Evolutionary conservation across 2,329 filamentous ascomycete species (phyloP).

Genomic region (Metarhizium album): DNA sequence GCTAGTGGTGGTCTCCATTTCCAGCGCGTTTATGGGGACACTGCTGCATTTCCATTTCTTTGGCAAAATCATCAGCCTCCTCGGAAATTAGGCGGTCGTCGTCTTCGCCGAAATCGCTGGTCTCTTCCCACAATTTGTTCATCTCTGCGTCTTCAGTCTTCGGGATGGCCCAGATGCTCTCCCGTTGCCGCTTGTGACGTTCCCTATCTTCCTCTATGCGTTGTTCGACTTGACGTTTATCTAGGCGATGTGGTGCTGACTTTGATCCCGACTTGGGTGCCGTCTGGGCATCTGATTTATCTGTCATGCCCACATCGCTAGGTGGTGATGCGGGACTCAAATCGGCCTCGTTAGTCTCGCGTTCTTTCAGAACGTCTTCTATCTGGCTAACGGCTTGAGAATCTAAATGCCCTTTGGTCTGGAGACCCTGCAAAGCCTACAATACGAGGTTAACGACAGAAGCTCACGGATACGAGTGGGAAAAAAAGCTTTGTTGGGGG

Average conservation of each 20-base stretch:
- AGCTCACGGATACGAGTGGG: not conserved
- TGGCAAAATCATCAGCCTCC: constrained; percentile 45
- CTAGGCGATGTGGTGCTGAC: constrained; percentile 36
- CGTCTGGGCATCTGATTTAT: constrained; percentile 30
- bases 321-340: constrained; percentile 40
- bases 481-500: not conserved
- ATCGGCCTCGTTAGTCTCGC: constrained; percentile 55
- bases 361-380: constrained; percentile 70
- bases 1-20: constrained; percentile 20
- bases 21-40: constrained; percentile 27
- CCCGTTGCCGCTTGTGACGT: constrained; percentile 79
- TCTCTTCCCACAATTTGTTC: constrained; percentile 75
- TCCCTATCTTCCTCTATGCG: constrained; percentile 95
- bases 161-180: constrained; percentile 86
- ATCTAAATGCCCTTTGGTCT: constrained; percentile 62
- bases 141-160: constrained; percentile 55
- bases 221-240: constrained; percentile 88
- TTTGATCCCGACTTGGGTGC: constrained; percentile 25
- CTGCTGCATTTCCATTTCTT: constrained; percentile 28
- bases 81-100: constrained; percentile 69
- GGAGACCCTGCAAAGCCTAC: constrained; percentile 58
- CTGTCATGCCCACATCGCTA: constrained; percentile 28
- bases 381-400: constrained; percentile 66
- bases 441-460: not conserved
- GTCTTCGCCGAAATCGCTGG: constrained; percentile 77